Evolutionary conservation across 768 basidiomycete genomes (phyloP).

Genomic region (Leucosporidium creatinivorum): DNA sequence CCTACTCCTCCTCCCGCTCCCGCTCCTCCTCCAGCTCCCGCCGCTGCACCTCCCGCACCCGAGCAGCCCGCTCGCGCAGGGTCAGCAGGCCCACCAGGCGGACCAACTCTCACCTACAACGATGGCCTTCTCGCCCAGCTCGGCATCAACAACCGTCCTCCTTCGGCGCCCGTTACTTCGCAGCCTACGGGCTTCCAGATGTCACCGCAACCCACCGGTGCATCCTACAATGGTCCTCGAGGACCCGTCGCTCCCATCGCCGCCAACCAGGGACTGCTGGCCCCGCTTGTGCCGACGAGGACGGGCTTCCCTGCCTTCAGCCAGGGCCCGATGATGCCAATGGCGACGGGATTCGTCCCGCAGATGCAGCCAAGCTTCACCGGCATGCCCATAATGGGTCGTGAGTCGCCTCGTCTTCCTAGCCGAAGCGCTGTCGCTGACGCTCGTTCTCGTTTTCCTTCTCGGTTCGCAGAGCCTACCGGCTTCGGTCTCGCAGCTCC

Average conservation of each 20-base stretch:
- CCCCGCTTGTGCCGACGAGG: conserved; percentile 77
- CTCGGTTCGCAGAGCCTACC: background rate
- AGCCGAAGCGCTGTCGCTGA: conserved; percentile 5
- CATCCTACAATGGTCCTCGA: conserved; percentile 58
- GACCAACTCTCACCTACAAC: conserved; percentile 26
- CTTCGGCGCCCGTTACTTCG: conserved; percentile 28
- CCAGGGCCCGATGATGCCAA: conserved; percentile 45
- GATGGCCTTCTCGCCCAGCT: conserved; percentile 36
- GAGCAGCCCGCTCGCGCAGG: conserved; percentile 13
- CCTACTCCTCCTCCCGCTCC: conserved; percentile 37
- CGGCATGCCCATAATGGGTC: conserved; percentile 42
- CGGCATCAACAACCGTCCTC: conserved; percentile 39
- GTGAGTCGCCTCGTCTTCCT: conserved; percentile 43
- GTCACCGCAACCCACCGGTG: conserved; percentile 26
- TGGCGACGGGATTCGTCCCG: conserved; percentile 32
- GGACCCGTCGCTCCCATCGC: conserved; percentile 87
- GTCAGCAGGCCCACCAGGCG: conserved; percentile 1
- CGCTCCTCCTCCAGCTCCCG: conserved; percentile 41
- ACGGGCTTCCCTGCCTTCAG: conserved; percentile 61
- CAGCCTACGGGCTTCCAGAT: conserved; percentile 25
- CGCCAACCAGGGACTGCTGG: conserved; percentile 72
- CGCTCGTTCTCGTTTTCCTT: background rate
- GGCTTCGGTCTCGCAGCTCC: conserved; percentile 36
- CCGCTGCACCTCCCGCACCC: conserved; percentile 41
- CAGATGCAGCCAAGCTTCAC: conserved; percentile 31